A percentile compares a stretch with the other conserved stretches of the same genome.
These are phyloP conservation scores for Trichophaea hybrida DNA, from an alignment of 2,329 filamentous ascomycete genomes.

Conservation along the genomic window DNA sequence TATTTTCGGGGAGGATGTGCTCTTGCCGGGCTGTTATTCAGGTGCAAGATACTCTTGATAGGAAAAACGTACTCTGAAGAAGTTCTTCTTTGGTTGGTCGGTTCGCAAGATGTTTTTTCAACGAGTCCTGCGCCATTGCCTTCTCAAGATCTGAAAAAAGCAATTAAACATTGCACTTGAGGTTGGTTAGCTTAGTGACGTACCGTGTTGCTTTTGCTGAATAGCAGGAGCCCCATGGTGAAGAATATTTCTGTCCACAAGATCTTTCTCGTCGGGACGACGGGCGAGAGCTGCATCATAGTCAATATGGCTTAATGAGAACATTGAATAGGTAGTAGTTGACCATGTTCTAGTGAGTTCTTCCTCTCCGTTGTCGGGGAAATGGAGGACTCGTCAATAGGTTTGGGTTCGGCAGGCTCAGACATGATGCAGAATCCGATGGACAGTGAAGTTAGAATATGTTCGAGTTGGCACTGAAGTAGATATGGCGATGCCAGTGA, in stretches of 20 bases:
- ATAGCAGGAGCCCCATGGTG: slow-evolving; percentile 20
- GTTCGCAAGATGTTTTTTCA: slow-evolving; percentile 24
- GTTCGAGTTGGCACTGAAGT: too few species aligned
- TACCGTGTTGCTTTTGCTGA: slow-evolving; percentile 21
- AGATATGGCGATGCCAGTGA: too few species aligned
- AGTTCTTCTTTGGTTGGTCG: slow-evolving; percentile 26
- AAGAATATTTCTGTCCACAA: slow-evolving; percentile 24
- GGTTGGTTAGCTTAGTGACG: neutral
- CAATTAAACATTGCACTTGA: neutral
- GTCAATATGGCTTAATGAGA: slow-evolving; percentile 7
- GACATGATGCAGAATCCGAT: neutral
- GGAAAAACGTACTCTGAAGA: slow-evolving; percentile 19
- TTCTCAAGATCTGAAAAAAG: slow-evolving; percentile 22
- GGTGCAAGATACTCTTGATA: neutral
- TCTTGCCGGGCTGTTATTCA: neutral
- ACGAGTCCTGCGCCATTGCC: slow-evolving; percentile 22
- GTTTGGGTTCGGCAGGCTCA: neutral
- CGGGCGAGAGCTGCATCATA: slow-evolving; percentile 20
- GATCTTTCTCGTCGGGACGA: slow-evolving; percentile 25
- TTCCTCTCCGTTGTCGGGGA: slow-evolving; percentile 22
- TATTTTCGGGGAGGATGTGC: slow-evolving; percentile 24
- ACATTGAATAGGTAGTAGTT: neutral
- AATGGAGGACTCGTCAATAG: slow-evolving; percentile 17
- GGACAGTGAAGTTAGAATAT: too few species aligned
- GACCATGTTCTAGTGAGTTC: slow-evolving; percentile 25